Evolutionary conservation across 2,329 filamentous ascomycete species (phyloP).

Genomic region (Penicillium sp.): DNA sequence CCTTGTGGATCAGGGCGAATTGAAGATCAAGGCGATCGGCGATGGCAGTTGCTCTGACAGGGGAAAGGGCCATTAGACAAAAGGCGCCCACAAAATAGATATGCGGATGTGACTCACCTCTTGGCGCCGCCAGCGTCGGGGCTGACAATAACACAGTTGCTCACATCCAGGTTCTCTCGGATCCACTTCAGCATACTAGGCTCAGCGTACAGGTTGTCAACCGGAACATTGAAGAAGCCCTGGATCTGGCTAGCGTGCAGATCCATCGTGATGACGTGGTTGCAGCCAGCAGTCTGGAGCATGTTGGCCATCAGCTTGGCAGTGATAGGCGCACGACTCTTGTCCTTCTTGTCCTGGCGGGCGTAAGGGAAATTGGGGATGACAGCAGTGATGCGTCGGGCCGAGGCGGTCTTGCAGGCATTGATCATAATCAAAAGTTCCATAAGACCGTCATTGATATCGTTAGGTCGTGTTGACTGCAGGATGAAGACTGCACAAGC

Average conservation of each 20-base stretch:
- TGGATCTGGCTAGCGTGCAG: constrained; percentile 91
- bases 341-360: constrained; percentile 96
- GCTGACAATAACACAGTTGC: constrained; percentile 88
- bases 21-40: constrained; percentile 85
- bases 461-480: constrained; percentile 89
- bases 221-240: constrained; percentile 86
- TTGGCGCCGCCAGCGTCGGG: constrained; percentile 95
- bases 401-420: constrained; percentile 80
- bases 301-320: constrained; percentile 97
- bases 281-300: constrained; percentile 90
- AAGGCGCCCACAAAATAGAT: no score
- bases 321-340: constrained; percentile 91
- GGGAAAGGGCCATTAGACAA: no score
- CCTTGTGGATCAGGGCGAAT: constrained; percentile 96
- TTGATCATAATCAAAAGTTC: constrained; percentile 98
- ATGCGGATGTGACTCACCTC: no score
- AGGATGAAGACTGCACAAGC: constrained; percentile 74
- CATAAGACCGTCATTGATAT: constrained; percentile 98
- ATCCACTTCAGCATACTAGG: constrained; percentile 92
- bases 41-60: constrained; percentile 86
- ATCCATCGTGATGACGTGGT: constrained; percentile 94
- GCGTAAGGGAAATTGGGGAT: constrained; percentile 97
- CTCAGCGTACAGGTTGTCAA: constrained; percentile 86
- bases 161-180: constrained; percentile 73
- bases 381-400: constrained; percentile 88